Percentiles rank a stretch among this genome's conserved stretches.
These are phyloP conservation scores for Hymenoscyphus linearis DNA, from an alignment of 2,329 filamentous ascomycete species.

Conservation along the genomic window DNA sequence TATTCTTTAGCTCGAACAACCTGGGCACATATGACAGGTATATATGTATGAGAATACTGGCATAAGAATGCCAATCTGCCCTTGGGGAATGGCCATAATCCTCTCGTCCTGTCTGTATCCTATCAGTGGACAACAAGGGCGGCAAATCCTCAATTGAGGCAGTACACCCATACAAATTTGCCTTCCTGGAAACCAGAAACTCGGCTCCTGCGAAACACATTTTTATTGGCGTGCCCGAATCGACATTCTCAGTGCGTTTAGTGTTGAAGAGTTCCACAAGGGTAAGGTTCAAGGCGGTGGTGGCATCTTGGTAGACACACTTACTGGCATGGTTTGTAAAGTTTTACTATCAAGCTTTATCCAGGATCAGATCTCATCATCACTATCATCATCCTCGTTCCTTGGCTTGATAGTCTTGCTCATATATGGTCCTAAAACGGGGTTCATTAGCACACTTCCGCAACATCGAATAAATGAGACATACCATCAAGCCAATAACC, in stretches of 20 bases:
- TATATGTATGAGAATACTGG: too few relatives aligned
- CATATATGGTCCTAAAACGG: slow-evolving; percentile 29
- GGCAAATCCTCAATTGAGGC: background rate
- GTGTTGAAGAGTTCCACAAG: background rate
- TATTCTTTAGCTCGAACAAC: too few relatives aligned
- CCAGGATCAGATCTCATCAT: slow-evolving; percentile 25
- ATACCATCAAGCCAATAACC: slow-evolving; percentile 92
- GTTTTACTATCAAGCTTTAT: background rate
- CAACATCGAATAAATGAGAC: slow-evolving; percentile 50
- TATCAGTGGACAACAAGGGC: background rate
- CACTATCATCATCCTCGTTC: slow-evolving; percentile 31
- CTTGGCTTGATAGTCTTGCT: slow-evolving; percentile 29
- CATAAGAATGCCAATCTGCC: too few relatives aligned
- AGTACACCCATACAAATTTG: background rate
- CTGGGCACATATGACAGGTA: too few relatives aligned
- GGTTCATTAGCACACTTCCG: slow-evolving; percentile 5
- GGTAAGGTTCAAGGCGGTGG: background rate
- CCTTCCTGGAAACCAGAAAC: too few relatives aligned
- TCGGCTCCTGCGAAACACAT: background rate
- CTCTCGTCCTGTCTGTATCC: background rate
- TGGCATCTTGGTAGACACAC: background rate
- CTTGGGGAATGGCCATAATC: background rate
- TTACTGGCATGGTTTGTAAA: background rate
- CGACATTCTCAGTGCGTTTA: background rate
- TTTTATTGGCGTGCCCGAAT: background rate